Percentiles rank a stretch among this genome's conserved stretches.
Evolutionary conservation across 257 asterid species (phyloP).

Genomic region (Jacaranda mimosifolia): DNA sequence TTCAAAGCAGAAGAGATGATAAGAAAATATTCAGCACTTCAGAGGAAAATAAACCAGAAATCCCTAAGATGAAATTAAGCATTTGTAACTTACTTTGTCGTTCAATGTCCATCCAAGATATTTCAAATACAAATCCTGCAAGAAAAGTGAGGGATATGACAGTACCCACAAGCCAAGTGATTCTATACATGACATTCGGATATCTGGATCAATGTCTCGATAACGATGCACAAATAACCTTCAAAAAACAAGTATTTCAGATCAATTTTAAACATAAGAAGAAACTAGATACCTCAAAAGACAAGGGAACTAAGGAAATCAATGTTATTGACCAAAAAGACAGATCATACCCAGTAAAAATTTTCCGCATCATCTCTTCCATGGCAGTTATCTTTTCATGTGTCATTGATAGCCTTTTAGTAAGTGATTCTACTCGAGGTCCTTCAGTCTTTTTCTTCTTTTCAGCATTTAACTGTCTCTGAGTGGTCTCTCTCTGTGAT

Average conservation of each 20-base stretch:
- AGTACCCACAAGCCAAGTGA: slow-evolving; percentile 96
- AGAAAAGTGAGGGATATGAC: slow-evolving; percentile 91
- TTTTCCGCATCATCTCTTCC: slow-evolving; percentile 97
- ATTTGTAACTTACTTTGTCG: slow-evolving; percentile 77
- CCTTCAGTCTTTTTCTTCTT: slow-evolving; percentile 82
- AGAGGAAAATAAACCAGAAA: slow-evolving; percentile 22
- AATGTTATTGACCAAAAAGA: slow-evolving; percentile 14
- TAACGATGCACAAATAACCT: slow-evolving; percentile 98
- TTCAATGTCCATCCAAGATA: slow-evolving; percentile 99
- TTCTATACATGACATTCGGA: slow-evolving; percentile 91
- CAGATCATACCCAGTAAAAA: slow-evolving; percentile 77
- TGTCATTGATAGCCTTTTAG: slow-evolving; percentile 73
- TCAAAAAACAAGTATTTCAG: slow-evolving; percentile 39
- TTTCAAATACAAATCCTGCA: slow-evolving; percentile 96
- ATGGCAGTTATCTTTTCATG: slow-evolving; percentile 88
- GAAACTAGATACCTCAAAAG: slow-evolving; percentile 2
- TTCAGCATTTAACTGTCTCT: slow-evolving; percentile 96
- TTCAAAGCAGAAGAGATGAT: slow-evolving; percentile 41
- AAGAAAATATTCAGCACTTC: slow-evolving; percentile 39
- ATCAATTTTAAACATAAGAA: slow-evolving; percentile 25
- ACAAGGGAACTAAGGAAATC: slow-evolving; percentile 22
- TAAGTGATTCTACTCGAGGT: slow-evolving; percentile 90
- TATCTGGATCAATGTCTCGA: slow-evolving; percentile 94
- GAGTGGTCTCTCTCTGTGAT: slow-evolving; percentile 90
- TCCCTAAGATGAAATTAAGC: not conserved